Evolutionary conservation across 208 protist species (phyloP).

Genomic region (Endotrypanum monterogeii): DNA sequence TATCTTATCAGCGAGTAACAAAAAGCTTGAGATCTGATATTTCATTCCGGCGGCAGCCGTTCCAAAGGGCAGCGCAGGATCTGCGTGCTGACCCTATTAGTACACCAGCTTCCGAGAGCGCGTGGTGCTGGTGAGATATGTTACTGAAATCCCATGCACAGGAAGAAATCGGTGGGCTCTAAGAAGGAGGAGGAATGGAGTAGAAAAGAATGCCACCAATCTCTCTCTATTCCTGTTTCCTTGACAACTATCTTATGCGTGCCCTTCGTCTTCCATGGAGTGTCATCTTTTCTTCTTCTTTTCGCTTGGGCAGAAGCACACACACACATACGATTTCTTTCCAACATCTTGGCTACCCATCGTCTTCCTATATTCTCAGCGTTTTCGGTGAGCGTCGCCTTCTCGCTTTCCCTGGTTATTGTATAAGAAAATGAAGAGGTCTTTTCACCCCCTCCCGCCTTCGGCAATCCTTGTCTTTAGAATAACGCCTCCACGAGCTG

Average conservation of each 20-base stretch:
- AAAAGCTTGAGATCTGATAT: neutral
- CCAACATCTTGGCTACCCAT: neutral
- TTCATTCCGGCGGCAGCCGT: neutral
- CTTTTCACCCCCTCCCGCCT: too few relatives aligned
- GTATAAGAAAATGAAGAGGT: too few relatives aligned
- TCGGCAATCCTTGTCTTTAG: too few relatives aligned
- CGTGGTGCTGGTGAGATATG: too few relatives aligned
- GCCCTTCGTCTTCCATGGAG: neutral
- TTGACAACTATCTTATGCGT: neutral
- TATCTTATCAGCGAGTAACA: slow-evolving; percentile 2
- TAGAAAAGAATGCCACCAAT: neutral
- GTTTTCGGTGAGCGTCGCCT: too few relatives aligned
- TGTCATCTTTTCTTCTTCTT: neutral
- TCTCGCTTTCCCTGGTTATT: too few relatives aligned
- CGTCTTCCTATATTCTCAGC: too few relatives aligned
- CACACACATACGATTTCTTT: neutral
- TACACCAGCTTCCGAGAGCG: neutral
- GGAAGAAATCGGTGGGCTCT: neutral
- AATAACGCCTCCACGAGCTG: too few relatives aligned
- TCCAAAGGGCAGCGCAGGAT: neutral
- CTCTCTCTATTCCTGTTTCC: too few relatives aligned
- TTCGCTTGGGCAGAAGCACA: neutral
- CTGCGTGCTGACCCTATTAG: neutral
- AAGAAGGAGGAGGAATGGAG: too few relatives aligned
- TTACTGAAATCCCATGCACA: neutral